Evolutionary conservation across 371 early-diverging fungal species (phyloP).

Genomic region (Lichtheimia ornata): DNA sequence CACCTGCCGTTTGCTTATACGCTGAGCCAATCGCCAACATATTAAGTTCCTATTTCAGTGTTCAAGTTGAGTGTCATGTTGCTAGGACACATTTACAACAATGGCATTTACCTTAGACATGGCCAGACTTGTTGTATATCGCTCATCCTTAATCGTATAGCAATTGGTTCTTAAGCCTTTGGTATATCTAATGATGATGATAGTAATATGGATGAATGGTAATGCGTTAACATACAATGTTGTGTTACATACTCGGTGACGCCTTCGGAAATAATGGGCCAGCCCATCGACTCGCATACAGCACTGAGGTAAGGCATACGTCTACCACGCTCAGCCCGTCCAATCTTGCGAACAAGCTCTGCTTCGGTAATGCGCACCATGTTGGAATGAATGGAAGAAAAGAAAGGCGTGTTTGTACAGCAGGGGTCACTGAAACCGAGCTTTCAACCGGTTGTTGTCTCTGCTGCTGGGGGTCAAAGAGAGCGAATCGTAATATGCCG

Average conservation of each 20-base stretch:
- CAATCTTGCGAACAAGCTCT: constrained; percentile 13
- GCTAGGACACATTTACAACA: too few species aligned
- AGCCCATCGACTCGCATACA: constrained; percentile 23
- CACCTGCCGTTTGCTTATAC: constrained; percentile 10
- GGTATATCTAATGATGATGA: constrained; percentile 12
- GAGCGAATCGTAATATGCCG: too few species aligned
- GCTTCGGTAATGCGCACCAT: constrained; percentile 26
- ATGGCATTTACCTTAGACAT: too few species aligned
- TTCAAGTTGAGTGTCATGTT: too few species aligned
- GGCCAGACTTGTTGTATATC: constrained; percentile 21
- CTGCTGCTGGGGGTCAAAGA: too few species aligned
- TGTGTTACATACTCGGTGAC: constrained; percentile 20
- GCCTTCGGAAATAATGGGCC: constrained; percentile 33
- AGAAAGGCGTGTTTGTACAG: too few species aligned
- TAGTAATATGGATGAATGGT: not conserved
- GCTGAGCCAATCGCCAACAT: constrained; percentile 33
- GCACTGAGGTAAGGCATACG: constrained; percentile 34
- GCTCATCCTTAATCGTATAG: constrained; percentile 17
- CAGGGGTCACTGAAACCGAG: too few species aligned
- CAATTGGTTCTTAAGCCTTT: constrained; percentile 29
- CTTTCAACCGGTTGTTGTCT: too few species aligned
- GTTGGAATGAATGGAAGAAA: not conserved
- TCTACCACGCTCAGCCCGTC: constrained; percentile 9
- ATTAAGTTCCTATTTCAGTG: constrained; percentile 10
- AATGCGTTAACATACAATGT: not conserved